Conservation (phyloP, 192 early-diverging fungal species). For the Coemansia sp. region DNA sequence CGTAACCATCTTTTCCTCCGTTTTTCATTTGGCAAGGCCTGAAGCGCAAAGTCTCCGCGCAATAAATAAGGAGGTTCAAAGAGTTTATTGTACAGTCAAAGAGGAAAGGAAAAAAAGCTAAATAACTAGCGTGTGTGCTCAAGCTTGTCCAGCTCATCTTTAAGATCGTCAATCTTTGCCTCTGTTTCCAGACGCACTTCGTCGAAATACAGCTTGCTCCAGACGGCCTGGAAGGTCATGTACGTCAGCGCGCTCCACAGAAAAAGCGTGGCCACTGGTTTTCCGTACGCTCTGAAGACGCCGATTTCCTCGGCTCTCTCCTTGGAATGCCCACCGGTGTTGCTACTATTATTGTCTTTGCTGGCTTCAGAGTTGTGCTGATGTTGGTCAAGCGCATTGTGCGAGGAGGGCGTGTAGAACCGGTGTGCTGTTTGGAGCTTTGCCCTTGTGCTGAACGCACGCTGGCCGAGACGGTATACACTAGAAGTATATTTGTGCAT, state of each 20-base stretch:
- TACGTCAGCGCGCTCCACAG: constrained; percentile 49
- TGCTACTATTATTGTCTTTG: background rate
- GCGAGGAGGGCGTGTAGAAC: constrained; percentile 3
- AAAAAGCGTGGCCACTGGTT: constrained; percentile 43
- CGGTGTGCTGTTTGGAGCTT: background rate
- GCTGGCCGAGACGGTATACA: background rate
- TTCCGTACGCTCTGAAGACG: constrained; percentile 35
- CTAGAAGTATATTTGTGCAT: background rate
- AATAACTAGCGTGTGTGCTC: background rate
- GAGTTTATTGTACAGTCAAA: too few relatives aligned
- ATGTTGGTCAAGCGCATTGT: background rate
- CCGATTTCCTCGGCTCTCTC: constrained; percentile 32
- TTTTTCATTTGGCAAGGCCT: too few relatives aligned
- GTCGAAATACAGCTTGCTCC: constrained; percentile 50
- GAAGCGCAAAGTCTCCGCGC: too few relatives aligned
- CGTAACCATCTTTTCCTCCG: too few relatives aligned
- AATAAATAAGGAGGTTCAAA: too few relatives aligned
- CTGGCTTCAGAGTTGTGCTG: background rate
- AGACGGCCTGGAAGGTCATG: constrained; percentile 41
- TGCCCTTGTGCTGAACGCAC: background rate
- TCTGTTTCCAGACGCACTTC: constrained; percentile 47
- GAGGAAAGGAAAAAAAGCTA: too few relatives aligned
- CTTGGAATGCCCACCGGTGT: background rate
- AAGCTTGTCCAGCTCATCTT: constrained; percentile 22
- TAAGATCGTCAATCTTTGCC: constrained; percentile 35